Evolutionary conservation across 129 eudicot species (phyloP).

Genomic region (Calendula officinalis): DNA sequence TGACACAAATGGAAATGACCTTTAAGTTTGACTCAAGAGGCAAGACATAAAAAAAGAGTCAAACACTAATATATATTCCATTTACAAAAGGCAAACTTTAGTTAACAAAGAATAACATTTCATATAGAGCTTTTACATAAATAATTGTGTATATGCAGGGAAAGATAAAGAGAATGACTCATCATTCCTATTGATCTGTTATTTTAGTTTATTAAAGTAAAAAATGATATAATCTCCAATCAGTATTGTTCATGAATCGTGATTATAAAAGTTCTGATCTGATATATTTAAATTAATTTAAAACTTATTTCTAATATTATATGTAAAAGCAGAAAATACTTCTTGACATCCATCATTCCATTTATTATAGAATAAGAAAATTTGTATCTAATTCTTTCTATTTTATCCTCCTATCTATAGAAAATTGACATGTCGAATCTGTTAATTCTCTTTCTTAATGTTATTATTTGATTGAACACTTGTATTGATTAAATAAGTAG

Average conservation of each 20-base stretch:
- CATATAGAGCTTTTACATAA: not conserved
- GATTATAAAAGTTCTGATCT: too few relatives aligned
- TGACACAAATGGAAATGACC: not conserved
- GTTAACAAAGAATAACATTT: not conserved
- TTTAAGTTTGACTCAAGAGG: not conserved
- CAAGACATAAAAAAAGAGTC: not conserved
- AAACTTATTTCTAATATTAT: too few relatives aligned
- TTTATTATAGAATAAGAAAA: too few relatives aligned
- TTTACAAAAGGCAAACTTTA: not conserved
- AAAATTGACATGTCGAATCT: too few relatives aligned
- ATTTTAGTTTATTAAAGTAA: not conserved
- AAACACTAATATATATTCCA: not conserved
- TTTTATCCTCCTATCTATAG: too few relatives aligned
- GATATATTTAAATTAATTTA: too few relatives aligned
- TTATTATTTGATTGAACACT: too few relatives aligned
- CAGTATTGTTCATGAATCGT: not conserved
- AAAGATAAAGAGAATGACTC: not conserved
- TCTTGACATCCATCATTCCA: too few relatives aligned
- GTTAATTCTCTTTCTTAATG: too few relatives aligned
- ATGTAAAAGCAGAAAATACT: too few relatives aligned
- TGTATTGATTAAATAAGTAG: too few relatives aligned
- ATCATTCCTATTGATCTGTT: slow-evolving; percentile 3
- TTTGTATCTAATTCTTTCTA: too few relatives aligned
- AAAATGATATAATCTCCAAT: not conserved
- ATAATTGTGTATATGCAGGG: not conserved